Conservation (phyloP, 768 basidiomycete genomes). For the Tubosaeta sp. region DNA sequence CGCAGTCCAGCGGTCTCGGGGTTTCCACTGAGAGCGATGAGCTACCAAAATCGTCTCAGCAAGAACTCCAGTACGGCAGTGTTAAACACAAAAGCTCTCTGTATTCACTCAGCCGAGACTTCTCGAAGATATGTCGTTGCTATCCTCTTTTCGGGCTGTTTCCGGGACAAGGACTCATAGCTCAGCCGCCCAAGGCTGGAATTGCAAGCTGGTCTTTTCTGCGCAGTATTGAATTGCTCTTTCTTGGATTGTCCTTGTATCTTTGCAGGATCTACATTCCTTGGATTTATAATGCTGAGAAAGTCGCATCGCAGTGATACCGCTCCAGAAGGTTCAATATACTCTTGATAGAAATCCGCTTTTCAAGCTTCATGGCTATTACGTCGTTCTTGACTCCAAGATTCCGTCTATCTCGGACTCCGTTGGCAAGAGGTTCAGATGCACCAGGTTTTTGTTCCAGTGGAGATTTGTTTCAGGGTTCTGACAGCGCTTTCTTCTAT, state of each 20-base stretch:
- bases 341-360: background rate
- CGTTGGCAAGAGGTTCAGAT: background rate
- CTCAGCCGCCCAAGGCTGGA: background rate
- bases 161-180: background rate
- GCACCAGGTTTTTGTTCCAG: background rate
- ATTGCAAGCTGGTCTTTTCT: background rate
- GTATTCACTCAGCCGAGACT: background rate
- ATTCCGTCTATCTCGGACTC: background rate
- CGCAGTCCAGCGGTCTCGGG: background rate
- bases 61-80: background rate
- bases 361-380: background rate
- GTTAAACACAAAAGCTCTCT: background rate
- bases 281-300: background rate
- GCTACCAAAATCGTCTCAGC: background rate
- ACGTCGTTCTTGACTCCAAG: background rate
- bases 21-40: background rate
- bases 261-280: background rate
- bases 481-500: background rate
- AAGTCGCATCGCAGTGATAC: background rate
- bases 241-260: background rate
- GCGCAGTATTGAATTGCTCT: background rate
- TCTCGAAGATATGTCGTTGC: background rate
- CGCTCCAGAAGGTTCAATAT: no score
- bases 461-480: background rate
- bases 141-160: background rate